Evolutionary conservation across 768 basidiomycete species (phyloP).

Genomic region (Lactifluus volemus): DNA sequence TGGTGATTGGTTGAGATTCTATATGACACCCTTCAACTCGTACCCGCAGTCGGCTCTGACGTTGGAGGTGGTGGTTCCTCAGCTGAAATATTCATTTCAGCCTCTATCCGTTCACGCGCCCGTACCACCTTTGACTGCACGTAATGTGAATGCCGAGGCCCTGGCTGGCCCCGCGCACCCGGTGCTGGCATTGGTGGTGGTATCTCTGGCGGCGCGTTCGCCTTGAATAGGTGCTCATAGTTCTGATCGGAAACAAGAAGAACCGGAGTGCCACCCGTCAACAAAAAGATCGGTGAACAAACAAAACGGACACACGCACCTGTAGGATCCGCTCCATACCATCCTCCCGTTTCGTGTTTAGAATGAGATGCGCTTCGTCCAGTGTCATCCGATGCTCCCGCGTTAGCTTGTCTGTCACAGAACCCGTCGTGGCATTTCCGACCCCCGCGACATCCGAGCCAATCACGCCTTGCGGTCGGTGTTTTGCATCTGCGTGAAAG

Average conservation of each 20-base stretch:
- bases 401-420: slow-evolving; percentile 71
- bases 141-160: slow-evolving; percentile 71
- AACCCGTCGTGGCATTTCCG: slow-evolving; percentile 64
- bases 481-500: slow-evolving; percentile 62
- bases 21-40: background rate
- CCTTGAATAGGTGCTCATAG: slow-evolving; percentile 89
- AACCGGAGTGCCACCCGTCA: background rate
- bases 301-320: slow-evolving; percentile 32
- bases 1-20: background rate
- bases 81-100: slow-evolving; percentile 44
- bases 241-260: slow-evolving; percentile 39
- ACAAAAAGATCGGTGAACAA: background rate
- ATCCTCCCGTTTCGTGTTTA: slow-evolving; percentile 78
- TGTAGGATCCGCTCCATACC: slow-evolving; percentile 59
- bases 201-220: slow-evolving; percentile 65
- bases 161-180: slow-evolving; percentile 35
- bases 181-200: slow-evolving; percentile 36
- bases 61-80: slow-evolving; percentile 22
- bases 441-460: slow-evolving; percentile 65
- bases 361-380: slow-evolving; percentile 89
- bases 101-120: slow-evolving; percentile 90
- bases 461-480: slow-evolving; percentile 61
- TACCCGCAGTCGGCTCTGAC: background rate
- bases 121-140: slow-evolving; percentile 96
- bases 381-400: slow-evolving; percentile 86